Base-by-base conservation (phyloP, 768 basidiomycete genomes). In the Mycena crocata region DNA sequence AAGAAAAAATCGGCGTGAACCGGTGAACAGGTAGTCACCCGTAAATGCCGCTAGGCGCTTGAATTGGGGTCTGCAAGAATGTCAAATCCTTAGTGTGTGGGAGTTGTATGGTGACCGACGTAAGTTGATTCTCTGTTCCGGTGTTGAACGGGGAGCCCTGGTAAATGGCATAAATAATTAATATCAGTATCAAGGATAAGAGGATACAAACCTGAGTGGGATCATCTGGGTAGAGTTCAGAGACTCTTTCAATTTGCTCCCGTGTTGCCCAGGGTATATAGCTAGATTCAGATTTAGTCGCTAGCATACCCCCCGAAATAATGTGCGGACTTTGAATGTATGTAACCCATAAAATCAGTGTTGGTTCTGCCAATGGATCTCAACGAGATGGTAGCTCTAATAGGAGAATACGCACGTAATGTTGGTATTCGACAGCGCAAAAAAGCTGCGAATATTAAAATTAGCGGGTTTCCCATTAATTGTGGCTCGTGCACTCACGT, bases 41-140 rank as follows among this genome's bases (percentile, higher is more conserved):
- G 76, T 76, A 19, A 81, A 59, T 0, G 81, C 78, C 1, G 81
- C 76, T 7, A 83, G 54, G 0, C 83, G 77, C 62, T 83, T 83
- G 70, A 71, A 83, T 68, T 84, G 48, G 2, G 81, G 81, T 1
- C 80, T 81, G 57, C 44, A 2, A 24, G 32, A 31, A n/a, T n/a
- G n/a, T n/a, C 35, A 28, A n/a, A 23, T 56, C 40, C 23, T 32
- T 35, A 34, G 30, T 24, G 10, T 24, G 30, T 31, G 34, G 15
- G 35, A 34, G 15, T 32, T 46, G 34, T 5, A 15, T 19, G 15
- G 19, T 13, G 15, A 54, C 19, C 6, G 9, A 65, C 56, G 49
- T 65, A 37, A 45, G 21, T 30, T 35, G n/a, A 24, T 49, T 57
- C 34, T n/a, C 37, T 19, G 17, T 9, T 17, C 64, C 48, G 15